These are phyloP conservation scores for Coniferiporia sulphurascens DNA, from an alignment of 1,284 basidiomycete species.

Conservation along the genomic window DNA sequence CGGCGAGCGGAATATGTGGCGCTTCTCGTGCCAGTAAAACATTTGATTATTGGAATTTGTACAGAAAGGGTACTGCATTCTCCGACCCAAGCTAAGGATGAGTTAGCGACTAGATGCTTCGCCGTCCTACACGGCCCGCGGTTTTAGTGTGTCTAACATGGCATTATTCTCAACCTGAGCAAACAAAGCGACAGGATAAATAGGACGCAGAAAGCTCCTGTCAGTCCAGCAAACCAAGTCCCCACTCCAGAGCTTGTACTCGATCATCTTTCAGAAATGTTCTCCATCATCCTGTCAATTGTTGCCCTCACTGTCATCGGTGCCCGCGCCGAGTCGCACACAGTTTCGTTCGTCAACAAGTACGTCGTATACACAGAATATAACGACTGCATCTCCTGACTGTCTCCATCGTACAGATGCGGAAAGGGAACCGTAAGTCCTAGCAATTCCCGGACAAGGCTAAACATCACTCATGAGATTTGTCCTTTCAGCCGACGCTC, in stretches of 20 bases:
- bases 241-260: background rate
- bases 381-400: slow-evolving; percentile 8
- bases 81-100: too few species aligned
- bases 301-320: slow-evolving; percentile 3
- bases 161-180: too few species aligned
- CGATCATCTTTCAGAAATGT: background rate
- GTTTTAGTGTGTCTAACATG: too few species aligned
- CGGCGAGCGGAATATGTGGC: too few species aligned
- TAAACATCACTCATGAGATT: background rate
- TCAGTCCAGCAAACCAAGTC: background rate
- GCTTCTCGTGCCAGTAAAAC: too few species aligned
- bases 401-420: slow-evolving; percentile 25
- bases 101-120: too few species aligned
- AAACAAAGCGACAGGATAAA: background rate
- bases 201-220: background rate
- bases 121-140: too few species aligned
- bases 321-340: slow-evolving; percentile 27
- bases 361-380: slow-evolving; percentile 13
- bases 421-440: slow-evolving; percentile 30
- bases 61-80: too few species aligned
- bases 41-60: too few species aligned
- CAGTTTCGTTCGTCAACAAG: slow-evolving; percentile 28
- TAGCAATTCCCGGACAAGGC: background rate
- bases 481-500: slow-evolving; percentile 17
- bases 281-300: background rate